Conservation (phyloP, 257 asterid genomes). For the Solanum etuberosum region DNA sequence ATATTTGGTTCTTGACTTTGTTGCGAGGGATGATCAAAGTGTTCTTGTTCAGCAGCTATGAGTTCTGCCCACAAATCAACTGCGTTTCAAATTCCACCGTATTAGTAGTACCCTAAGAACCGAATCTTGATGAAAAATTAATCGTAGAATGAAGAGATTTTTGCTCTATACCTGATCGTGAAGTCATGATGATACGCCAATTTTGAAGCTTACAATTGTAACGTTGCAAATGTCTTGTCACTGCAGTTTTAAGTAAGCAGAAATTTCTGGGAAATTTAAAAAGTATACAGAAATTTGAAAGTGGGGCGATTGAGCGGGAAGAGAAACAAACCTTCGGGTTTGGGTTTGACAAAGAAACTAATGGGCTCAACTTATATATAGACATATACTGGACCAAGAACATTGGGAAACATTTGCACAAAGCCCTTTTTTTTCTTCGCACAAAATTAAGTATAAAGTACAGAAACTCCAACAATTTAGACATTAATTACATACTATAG, state of each 20-base stretch:
- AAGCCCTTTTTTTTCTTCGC: not conserved
- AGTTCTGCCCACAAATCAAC: conserved; percentile 56
- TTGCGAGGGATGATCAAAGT: conserved; percentile 1
- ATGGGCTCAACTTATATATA: not conserved
- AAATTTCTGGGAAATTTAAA: not conserved
- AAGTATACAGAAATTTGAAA: not conserved
- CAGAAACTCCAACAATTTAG: too few species aligned
- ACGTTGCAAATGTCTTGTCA: not conserved
- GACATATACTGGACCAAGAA: too few species aligned
- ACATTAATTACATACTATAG: too few species aligned
- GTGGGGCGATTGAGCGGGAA: not conserved
- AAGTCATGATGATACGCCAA: not conserved
- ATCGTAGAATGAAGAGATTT: not conserved
- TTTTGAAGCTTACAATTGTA: not conserved
- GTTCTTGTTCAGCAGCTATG: conserved; percentile 25
- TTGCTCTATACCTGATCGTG: not conserved
- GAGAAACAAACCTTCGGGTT: not conserved
- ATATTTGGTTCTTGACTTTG: conserved; percentile 33
- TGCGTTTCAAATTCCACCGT: conserved; percentile 5
- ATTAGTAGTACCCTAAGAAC: not conserved
- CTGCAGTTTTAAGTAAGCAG: not conserved
- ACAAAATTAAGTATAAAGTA: too few species aligned
- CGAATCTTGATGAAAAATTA: not conserved
- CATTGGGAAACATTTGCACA: too few species aligned
- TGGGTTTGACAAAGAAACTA: not conserved